Evolutionary conservation across 805 yeast species (phyloP).

Genomic region (Metschnikowia kunwiensis): DNA sequence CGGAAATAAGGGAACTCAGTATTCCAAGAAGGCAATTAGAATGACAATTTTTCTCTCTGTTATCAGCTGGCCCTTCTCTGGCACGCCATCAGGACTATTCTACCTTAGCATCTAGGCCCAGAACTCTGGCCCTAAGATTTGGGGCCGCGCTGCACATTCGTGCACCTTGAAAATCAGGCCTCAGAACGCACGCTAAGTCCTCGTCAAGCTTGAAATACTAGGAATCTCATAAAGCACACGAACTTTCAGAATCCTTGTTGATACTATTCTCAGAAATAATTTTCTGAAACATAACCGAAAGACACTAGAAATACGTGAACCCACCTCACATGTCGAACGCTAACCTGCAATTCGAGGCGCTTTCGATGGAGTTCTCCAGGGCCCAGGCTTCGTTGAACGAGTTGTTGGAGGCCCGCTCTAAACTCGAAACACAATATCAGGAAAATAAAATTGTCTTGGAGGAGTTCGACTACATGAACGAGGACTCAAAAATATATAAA

Average conservation of each 20-base stretch:
- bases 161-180: no score
- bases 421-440: constrained; percentile 89
- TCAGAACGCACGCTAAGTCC: no score
- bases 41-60: no score
- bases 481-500: constrained; percentile 77
- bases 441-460: constrained; percentile 86
- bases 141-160: no score
- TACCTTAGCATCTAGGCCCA: no score
- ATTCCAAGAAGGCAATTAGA: no score
- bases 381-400: constrained; percentile 49
- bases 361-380: constrained; percentile 44
- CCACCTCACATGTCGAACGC: constrained; percentile 28
- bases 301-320: no score
- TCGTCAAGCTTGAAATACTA: no score
- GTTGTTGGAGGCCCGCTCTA: constrained; percentile 69
- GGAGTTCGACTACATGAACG: constrained; percentile 66
- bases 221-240: not conserved
- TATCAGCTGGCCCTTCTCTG: no score
- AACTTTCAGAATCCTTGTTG: not conserved
- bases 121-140: no score
- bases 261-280: not conserved
- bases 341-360: constrained; percentile 40
- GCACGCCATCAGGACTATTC: no score
- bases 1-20: no score
- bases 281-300: not conserved